A percentile compares a stretch with the other conserved stretches of the same genome.
Evolutionary conservation across 768 basidiomycete species (phyloP).

Genomic region (Trichaptum fuscoviolaceum): DNA sequence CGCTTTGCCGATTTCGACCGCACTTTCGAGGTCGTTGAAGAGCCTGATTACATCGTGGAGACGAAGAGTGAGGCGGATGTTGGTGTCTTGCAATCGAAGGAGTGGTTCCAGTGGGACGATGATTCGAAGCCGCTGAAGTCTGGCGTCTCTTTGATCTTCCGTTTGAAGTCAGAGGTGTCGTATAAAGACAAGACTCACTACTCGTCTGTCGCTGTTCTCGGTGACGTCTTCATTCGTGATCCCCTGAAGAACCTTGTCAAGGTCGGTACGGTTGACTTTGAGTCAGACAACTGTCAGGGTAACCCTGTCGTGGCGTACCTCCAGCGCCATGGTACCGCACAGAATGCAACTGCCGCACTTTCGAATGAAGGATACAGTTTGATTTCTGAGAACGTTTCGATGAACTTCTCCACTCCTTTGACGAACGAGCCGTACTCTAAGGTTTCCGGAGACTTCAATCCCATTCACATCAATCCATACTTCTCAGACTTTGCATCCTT

Average conservation of each 20-base stretch:
- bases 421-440: constrained; percentile 96
- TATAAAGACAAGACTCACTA: constrained; percentile 90
- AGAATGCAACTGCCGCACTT: constrained; percentile 74
- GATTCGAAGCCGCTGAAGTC: constrained; percentile 69
- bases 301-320: constrained; percentile 94
- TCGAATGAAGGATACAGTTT: constrained; percentile 85
- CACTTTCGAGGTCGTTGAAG: constrained; percentile 90
- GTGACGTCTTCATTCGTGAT: constrained; percentile 83
- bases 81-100: constrained; percentile 90
- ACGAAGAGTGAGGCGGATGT: constrained; percentile 73
- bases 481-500: constrained; percentile 91
- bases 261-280: constrained; percentile 84
- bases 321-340: constrained; percentile 79
- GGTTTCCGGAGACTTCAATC: constrained; percentile 97
- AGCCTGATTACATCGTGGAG: constrained; percentile 81
- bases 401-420: constrained; percentile 74
- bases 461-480: constrained; percentile 98
- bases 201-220: constrained; percentile 73
- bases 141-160: constrained; percentile 87
- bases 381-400: constrained; percentile 51
- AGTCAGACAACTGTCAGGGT: constrained; percentile 81
- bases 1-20: constrained; percentile 91
- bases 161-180: constrained; percentile 74
- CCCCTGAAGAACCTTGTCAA: constrained; percentile 85
- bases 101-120: constrained; percentile 97